phyloP scores from a whole-genome alignment of 768 basidiomycete genomes.

The Galerina marginata region DNA sequence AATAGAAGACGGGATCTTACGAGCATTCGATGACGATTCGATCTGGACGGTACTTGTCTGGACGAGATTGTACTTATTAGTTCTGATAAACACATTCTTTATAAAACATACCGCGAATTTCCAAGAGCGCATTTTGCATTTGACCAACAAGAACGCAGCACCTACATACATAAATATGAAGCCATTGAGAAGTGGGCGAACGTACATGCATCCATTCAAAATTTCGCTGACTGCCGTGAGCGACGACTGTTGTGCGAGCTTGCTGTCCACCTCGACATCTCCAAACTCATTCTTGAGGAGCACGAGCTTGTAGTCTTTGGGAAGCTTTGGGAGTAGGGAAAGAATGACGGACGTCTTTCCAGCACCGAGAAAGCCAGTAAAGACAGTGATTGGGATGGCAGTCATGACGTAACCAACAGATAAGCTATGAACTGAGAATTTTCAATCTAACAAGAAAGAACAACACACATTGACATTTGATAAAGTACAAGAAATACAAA shows the following conservation, averaged over 20 bases:
- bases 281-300: constrained; percentile 97
- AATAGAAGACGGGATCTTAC: constrained; percentile 47
- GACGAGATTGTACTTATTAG: not conserved
- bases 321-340: constrained; percentile 79
- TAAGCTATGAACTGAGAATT: too few species aligned
- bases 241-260: constrained; percentile 84
- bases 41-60: constrained; percentile 86
- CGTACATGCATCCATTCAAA: constrained; percentile 94
- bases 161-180: constrained; percentile 45
- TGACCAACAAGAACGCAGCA: constrained; percentile 95
- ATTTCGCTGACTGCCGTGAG: constrained; percentile 92
- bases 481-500: too few species aligned
- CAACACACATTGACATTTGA: too few species aligned
- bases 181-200: not conserved
- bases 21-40: constrained; percentile 96
- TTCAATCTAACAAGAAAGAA: too few species aligned
- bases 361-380: constrained; percentile 92
- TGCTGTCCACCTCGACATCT: constrained; percentile 93
- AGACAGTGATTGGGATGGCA: constrained; percentile 87
- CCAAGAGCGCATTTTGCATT: constrained; percentile 88
- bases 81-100: not conserved
- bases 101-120: constrained; percentile 72
- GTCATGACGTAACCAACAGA: constrained; percentile 17
- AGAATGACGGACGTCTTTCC: constrained; percentile 86
- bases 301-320: constrained; percentile 86